Conservation (phyloP, 805 yeast species). For the Saccharomyces cerevisiae region DNA sequence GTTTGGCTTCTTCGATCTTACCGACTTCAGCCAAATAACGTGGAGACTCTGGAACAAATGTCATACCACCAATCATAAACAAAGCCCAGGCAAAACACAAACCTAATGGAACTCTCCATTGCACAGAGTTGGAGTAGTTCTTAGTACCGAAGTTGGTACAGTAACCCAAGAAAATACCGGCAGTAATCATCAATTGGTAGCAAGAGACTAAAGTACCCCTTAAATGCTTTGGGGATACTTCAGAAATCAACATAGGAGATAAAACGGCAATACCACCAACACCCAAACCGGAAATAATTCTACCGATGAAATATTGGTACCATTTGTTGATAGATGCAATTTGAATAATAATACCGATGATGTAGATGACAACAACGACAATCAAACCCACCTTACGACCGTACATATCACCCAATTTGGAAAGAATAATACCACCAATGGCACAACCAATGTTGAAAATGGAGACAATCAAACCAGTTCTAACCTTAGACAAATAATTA, state of each 20-base stretch:
- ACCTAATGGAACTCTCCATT: conserved; percentile 73
- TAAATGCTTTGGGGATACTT: conserved; percentile 34
- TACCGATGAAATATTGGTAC: conserved; percentile 68
- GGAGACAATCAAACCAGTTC: conserved; percentile 30
- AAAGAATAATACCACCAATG: conserved; percentile 56
- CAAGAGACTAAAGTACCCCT: conserved; percentile 70
- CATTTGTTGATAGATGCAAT: conserved; percentile 48
- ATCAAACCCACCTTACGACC: conserved; percentile 62
- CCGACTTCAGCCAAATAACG: conserved; percentile 54
- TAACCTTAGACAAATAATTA: conserved; percentile 20
- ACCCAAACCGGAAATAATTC: conserved; percentile 64
- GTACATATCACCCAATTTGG: conserved; percentile 50
- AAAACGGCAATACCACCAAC: conserved; percentile 72
- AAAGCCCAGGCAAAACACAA: conserved; percentile 45
- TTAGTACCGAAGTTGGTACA: conserved; percentile 60
- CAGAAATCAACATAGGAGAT: conserved; percentile 62
- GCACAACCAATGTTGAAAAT: conserved; percentile 72
- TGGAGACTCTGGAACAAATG: conserved; percentile 72
- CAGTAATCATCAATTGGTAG: conserved; percentile 65
- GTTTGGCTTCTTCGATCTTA: conserved; percentile 53
- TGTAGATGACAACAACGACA: conserved; percentile 52
- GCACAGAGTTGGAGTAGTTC: conserved; percentile 37
- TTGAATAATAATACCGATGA: conserved; percentile 62
- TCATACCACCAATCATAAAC: conserved; percentile 33
- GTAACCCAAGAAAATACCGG: conserved; percentile 73